Conservation (phyloP, 2,329 filamentous ascomycete genomes). For the Dactylellina cionopaga region DNA sequence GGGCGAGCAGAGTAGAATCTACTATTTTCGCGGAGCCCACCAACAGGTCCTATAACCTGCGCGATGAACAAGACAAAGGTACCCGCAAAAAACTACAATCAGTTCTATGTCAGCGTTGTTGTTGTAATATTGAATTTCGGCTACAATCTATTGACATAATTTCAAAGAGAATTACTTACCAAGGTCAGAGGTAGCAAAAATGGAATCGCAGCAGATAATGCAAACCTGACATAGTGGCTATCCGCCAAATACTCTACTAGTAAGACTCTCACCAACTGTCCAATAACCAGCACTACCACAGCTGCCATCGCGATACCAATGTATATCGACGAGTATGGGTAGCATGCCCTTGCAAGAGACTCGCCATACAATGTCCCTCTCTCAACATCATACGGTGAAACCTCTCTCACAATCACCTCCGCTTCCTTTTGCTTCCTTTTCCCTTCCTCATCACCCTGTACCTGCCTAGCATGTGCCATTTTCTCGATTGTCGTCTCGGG, state of each 20-base stretch:
- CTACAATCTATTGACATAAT: neutral
- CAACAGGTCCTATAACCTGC: constrained; percentile 66
- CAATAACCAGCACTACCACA: constrained; percentile 25
- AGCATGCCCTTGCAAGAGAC: constrained; percentile 17
- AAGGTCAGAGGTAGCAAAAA: constrained; percentile 34
- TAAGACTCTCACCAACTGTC: constrained; percentile 29
- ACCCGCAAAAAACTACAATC: constrained; percentile 31
- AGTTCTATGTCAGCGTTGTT: neutral
- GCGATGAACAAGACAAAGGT: constrained; percentile 37
- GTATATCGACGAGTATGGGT: constrained; percentile 33
- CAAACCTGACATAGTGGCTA: constrained; percentile 19
- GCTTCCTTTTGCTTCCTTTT: neutral
- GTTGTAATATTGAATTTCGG: neutral
- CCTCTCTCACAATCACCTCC: constrained; percentile 4
- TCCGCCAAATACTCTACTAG: constrained; percentile 24
- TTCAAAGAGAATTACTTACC: constrained; percentile 1
- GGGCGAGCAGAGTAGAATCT: constrained; percentile 63
- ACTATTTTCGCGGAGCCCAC: constrained; percentile 63
- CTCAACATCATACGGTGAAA: constrained; percentile 34
- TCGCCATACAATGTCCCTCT: constrained; percentile 22
- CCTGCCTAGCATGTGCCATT: constrained; percentile 22
- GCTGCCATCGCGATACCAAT: constrained; percentile 35
- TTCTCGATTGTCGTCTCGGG: constrained; percentile 37
- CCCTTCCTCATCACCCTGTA: constrained; percentile 12
- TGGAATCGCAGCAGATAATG: constrained; percentile 18